phyloP scores from a whole-genome alignment of 768 basidiomycete genomes.

The Boletus sp. region DNA sequence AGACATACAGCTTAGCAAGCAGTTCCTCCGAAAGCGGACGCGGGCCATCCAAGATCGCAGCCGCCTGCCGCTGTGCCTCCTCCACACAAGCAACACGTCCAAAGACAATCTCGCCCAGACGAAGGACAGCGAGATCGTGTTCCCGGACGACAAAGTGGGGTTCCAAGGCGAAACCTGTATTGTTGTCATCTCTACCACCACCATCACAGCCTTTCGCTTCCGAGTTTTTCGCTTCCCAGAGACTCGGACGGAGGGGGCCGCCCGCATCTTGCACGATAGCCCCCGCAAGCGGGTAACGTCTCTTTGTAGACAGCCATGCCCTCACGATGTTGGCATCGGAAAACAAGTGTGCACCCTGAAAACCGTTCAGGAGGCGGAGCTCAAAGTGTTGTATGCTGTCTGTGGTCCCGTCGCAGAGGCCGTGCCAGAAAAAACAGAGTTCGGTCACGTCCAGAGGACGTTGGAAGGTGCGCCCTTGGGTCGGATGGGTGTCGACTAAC shows the following conservation, averaged over 20 bases:
- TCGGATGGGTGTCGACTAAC: not conserved
- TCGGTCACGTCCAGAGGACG: conserved; percentile 44
- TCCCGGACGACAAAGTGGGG: conserved; percentile 42
- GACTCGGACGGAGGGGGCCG: not conserved
- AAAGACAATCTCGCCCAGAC: conserved; percentile 41
- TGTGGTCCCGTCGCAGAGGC: conserved; percentile 41
- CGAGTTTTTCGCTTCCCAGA: no score
- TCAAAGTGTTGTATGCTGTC: conserved; percentile 39
- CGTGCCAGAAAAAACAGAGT: conserved; percentile 41
- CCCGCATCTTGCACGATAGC: conserved; percentile 32
- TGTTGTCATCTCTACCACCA: not conserved
- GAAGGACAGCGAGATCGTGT: conserved; percentile 30
- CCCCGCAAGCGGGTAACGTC: conserved; percentile 48
- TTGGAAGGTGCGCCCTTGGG: conserved; percentile 21
- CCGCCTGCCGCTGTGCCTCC: conserved; percentile 33
- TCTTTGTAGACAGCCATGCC: conserved; percentile 50
- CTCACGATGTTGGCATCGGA: conserved; percentile 35
- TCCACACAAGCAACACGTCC: conserved; percentile 31
- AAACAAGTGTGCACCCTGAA: conserved; percentile 24
- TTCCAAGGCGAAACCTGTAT: conserved; percentile 1
- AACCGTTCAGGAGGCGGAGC: conserved; percentile 26
- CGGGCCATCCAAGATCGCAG: conserved; percentile 33
- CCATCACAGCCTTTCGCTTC: no score
- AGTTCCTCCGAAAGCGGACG: conserved; percentile 42
- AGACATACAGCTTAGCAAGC: conserved; percentile 42